Evolutionary conservation across 768 basidiomycete genomes (phyloP), one percentile per base, ranked within the genome.

Genomic region (Antrodiella citrinella): DNA sequence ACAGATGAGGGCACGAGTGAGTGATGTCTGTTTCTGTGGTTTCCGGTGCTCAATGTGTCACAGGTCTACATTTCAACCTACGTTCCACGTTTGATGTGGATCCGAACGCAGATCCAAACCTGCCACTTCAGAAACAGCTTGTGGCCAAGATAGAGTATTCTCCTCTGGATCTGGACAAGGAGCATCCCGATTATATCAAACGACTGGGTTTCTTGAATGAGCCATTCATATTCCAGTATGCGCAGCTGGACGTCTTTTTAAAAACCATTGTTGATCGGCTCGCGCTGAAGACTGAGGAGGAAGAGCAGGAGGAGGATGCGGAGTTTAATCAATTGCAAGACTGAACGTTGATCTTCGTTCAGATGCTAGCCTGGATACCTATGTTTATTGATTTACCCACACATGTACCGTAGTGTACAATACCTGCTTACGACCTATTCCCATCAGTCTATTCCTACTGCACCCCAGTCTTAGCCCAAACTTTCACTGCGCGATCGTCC

Each of bases 241-340:
- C 73, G 10, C 89, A 91, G 65, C 71, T 86, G 52, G 72, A 77
- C 2, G 65, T 85, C 11, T 89, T 90, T 67, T 64, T 86, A 21
- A 72, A 74, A 59, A 82, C 82, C 13, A 66, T 89, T 30, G 71
- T 75, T 46, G 75, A 78, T 30, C 72, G 68, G 69, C 43, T 61
- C 2, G 61, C 62, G 18, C 64, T 65, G 20, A 65, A 55, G 5
- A 60, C 59, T 4, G 62, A 62, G 9, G 56, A 58, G 0, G 65
- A 64, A 12, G 67, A 67, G 22, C 62, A 56, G 22, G 62, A 58
- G 26, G 62, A 61, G 11, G 67, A 63, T 40, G 61, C 62, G 20
- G 65, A 64, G 57, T 63, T 59, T 50, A 53, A 43, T 18, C 7
- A 38, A 38, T 38, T 38, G 35, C 18, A n/a, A n/a, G n/a, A n/a